phyloP scores from a whole-genome alignment of 2,329 filamentous ascomycete genomes.

The Teratosphaeria zuluensis region DNA sequence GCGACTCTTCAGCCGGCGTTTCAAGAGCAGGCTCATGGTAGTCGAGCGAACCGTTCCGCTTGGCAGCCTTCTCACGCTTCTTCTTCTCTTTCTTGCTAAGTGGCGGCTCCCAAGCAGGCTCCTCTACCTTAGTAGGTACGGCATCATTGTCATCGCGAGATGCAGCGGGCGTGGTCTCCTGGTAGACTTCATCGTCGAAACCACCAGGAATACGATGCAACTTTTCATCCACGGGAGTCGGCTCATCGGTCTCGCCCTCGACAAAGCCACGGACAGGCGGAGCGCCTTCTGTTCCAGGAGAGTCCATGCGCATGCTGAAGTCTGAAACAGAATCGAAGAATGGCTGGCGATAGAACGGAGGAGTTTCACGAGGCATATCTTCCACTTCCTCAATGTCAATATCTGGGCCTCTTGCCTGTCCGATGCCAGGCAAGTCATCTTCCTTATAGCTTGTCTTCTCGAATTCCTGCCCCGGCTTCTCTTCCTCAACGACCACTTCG shows the following conservation, averaged over 20 bases:
- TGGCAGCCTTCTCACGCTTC: slow-evolving; percentile 36
- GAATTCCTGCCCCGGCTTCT: slow-evolving; percentile 21
- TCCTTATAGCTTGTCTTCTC: slow-evolving; percentile 25
- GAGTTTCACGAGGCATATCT: slow-evolving; percentile 3
- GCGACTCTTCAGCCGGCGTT: background rate
- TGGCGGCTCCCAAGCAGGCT: slow-evolving; percentile 24
- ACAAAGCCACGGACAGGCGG: slow-evolving; percentile 28
- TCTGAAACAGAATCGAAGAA: slow-evolving; percentile 35
- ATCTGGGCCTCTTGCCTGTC: background rate
- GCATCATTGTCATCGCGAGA: background rate
- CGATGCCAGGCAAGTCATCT: slow-evolving; percentile 9
- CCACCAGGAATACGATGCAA: slow-evolving; percentile 50
- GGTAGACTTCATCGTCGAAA: slow-evolving; percentile 38
- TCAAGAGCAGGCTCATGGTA: background rate
- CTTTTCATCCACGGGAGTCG: slow-evolving; percentile 45
- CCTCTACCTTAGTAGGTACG: slow-evolving; percentile 1
- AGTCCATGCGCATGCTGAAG: slow-evolving; percentile 19
- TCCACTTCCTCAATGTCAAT: slow-evolving; percentile 5
- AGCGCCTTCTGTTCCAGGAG: slow-evolving; percentile 23
- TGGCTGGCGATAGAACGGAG: slow-evolving; percentile 24
- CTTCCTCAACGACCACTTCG: slow-evolving; percentile 31
- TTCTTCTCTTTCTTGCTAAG: slow-evolving; percentile 30
- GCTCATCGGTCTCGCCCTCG: slow-evolving; percentile 41
- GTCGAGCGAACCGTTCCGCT: slow-evolving; percentile 8
- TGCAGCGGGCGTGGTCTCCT: background rate